A percentile compares a stretch with the other conserved stretches of the same genome.
Evolutionary conservation across 73 alveolate genomes (phyloP).

Genomic region (Tetrahymena malaccensis): DNA sequence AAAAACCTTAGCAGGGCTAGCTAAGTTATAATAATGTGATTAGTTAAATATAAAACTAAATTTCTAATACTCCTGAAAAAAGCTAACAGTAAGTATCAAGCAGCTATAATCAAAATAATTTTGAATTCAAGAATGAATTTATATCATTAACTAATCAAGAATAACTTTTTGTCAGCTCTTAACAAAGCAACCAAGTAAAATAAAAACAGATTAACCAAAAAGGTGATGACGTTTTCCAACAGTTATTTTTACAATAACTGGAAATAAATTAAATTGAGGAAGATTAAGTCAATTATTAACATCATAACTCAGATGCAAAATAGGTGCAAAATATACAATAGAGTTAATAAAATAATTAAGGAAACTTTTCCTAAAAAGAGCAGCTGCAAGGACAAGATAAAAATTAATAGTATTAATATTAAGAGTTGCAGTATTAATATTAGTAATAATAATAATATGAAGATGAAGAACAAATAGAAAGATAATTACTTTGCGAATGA

Average conservation of each 20-base stretch:
- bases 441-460: background rate
- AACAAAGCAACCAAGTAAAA: background rate
- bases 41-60: too few relatives aligned
- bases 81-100: background rate
- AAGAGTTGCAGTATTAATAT: too few relatives aligned
- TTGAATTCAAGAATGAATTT: background rate
- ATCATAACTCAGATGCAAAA: background rate
- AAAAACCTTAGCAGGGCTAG: background rate
- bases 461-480: background rate
- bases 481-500: background rate
- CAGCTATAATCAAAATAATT: background rate
- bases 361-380: background rate
- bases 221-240: background rate
- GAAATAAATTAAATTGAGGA: background rate
- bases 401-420: background rate
- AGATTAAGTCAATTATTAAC: background rate
- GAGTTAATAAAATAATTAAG: background rate
- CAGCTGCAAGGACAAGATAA: too few relatives aligned
- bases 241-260: background rate
- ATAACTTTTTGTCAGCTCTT: background rate
- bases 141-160: background rate
- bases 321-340: background rate
- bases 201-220: background rate
- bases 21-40: background rate
- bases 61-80: background rate